phyloP scores from a whole-genome alignment of 208 protist genomes.

The Eutreptiella sp. region DNA sequence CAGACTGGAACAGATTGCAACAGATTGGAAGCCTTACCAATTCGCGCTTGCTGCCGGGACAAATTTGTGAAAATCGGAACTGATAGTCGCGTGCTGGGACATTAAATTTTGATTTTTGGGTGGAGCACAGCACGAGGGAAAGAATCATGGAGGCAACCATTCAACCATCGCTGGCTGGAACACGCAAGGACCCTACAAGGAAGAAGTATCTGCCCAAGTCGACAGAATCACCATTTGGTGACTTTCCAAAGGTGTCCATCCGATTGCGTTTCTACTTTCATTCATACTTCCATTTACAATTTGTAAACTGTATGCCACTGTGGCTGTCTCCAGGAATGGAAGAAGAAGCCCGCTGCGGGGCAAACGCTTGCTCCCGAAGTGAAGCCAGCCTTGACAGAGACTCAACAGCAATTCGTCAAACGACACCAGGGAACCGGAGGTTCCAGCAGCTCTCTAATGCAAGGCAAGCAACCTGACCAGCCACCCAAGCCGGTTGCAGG shows the following conservation, averaged over 20 bases:
- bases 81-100: too few species aligned
- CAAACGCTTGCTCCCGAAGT: slow-evolving; percentile 9
- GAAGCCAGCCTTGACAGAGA: slow-evolving; percentile 28
- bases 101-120: too few species aligned
- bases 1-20: too few species aligned
- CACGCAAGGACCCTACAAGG: slow-evolving; percentile 62
- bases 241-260: too few species aligned
- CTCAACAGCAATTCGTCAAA: slow-evolving; percentile 59
- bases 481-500: slow-evolving; percentile 69
- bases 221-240: slow-evolving; percentile 69
- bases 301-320: too few species aligned
- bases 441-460: slow-evolving; percentile 69
- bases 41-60: too few species aligned
- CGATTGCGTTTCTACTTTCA: too few species aligned
- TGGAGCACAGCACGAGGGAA: too few species aligned
- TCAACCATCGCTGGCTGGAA: slow-evolving; percentile 70
- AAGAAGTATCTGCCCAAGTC: slow-evolving; percentile 68
- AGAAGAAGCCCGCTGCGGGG: slow-evolving; percentile 13
- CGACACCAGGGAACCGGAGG: slow-evolving; percentile 69
- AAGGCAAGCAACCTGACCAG: slow-evolving; percentile 58
- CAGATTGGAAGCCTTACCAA: too few species aligned
- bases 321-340: slow-evolving; percentile 42
- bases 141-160: too few species aligned
- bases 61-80: too few species aligned
- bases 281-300: too few species aligned